Evolutionary conservation across 768 basidiomycete genomes (phyloP), one percentile per base, ranked within the genome.

Genomic region (Amyloporia xantha): DNA sequence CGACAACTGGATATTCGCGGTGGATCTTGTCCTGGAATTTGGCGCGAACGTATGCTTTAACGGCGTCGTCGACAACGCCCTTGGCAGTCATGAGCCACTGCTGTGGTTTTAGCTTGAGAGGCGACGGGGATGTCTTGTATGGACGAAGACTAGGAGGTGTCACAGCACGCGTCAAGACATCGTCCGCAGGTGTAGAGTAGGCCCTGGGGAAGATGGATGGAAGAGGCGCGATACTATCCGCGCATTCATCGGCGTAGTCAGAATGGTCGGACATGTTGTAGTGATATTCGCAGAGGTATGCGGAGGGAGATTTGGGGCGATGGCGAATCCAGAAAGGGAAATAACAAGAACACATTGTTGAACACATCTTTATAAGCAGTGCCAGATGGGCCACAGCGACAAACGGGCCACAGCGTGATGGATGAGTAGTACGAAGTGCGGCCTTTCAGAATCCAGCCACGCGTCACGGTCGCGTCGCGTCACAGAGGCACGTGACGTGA

Each of bases 1-100:
- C 42, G 36, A 44, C 24, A 20, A 50, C 28, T 7, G 41, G 42
- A 19, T 44, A 43, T n/a, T 44, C 42, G 28, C 49, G 49, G 7
- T 17, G 21, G 5, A 44, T 21, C 25, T 42, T 49, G 10, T 30
- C 40, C 5, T 11, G 9, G 20, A 49, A 24, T 6, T 28, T 17
- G 15, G 11, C 41, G 21, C 33, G 39, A 15, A 42, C 15, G n/a
- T 41, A 41, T 19, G 6, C 15, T 24, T 39, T 17, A 10, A 48
- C 36, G 11, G 33, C 37, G 23, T 20, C 37, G 23, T 48, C 17
- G 12, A 7, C 42, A 6, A 43, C 21, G 26, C 26, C 23, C 30
- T 33, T 15, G 30, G 30, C 30, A 15, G 30, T 33, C 30, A 33
- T 15, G 9, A 15, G 9, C 30, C 15, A 15, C 30, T 7, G 7